Base-by-base conservation (phyloP, 2,329 filamentous ascomycete genomes). In the Dactylellina sp. region DNA sequence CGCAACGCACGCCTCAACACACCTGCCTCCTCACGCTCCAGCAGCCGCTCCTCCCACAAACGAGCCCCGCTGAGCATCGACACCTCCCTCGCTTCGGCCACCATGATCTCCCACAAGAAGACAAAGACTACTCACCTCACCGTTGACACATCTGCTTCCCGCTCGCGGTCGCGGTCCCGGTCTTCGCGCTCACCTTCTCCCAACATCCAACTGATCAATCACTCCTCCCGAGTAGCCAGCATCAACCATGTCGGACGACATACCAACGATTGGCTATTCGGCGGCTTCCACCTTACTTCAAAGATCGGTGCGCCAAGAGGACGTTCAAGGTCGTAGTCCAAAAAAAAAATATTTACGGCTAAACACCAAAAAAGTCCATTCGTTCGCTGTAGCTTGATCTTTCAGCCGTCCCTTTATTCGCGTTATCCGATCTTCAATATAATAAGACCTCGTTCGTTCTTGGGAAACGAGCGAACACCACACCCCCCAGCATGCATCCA, bases 201-300 rank as follows among this genome's bases (percentile, higher is more conserved):
- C 9, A 42, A 40, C 20, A 40, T 61, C 20, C 35, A 55, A 20
- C 53, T 64, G 46, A 71, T 71, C 32, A 61, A 47, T 46, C 53
- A 60, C n/a, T 55, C 68, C 28, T 47, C 60, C 12, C 37, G 64
- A 37, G 71, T 75, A 2, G 71, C 71, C 42, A 75, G 71, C 35
- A 75, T 75, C 42, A 68, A 68, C 49, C 71, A 75, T 40, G 71
- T 75, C 32, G 71, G 71, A 1, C 47, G 71, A 39, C 71, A 75
- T 22, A 68, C 71, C 32, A 75, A 75, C 20, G 71, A 75, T 56
- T 75, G 71, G 71, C 62, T 75, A n/a, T 75, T 75, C 39, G 71
- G 71, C n/a, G 71, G 71, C 5, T 75, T 75, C 62, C 61, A 68
- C 47, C 62, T 75, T 18, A 75, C 62, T 4, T 62, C 62, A 32